These are phyloP conservation scores for Trichophyton equinum DNA, from an alignment of 2,329 filamentous ascomycete species.

Conservation along the genomic window DNA sequence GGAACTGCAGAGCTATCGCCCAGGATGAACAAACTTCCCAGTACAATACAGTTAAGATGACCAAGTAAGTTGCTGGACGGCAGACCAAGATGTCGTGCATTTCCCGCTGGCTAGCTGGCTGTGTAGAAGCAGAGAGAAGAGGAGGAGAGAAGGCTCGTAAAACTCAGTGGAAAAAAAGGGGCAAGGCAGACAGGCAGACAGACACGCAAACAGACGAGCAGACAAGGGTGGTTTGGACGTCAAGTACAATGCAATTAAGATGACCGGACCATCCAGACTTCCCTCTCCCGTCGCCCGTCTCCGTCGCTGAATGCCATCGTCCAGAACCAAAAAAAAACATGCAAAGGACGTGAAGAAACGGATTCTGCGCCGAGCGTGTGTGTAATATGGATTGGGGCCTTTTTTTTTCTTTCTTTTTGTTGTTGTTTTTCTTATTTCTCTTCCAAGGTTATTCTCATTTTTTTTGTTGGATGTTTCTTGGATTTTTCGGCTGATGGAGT, in stretches of 20 bases:
- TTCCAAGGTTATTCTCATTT: not conserved
- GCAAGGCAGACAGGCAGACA: not conserved
- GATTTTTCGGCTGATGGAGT: not conserved
- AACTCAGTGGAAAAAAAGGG: not conserved
- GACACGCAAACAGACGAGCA: not conserved
- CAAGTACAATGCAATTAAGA: conserved; percentile 1
- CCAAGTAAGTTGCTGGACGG: conserved; percentile 13
- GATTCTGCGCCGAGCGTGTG: too few relatives aligned
- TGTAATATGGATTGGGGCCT: not conserved
- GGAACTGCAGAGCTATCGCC: not conserved
- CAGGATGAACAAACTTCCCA: conserved; percentile 9
- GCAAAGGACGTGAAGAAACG: not conserved
- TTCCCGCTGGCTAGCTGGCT: not conserved
- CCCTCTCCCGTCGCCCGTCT: too few relatives aligned
- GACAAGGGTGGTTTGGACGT: not conserved
- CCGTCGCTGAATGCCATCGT: too few relatives aligned
- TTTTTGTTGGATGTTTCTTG: not conserved
- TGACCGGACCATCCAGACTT: not conserved
- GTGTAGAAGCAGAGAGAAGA: not conserved
- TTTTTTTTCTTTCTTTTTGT: too few relatives aligned
- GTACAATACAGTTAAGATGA: conserved; percentile 29
- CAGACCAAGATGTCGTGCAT: not conserved
- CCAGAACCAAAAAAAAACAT: not conserved
- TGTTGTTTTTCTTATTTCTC: not conserved
- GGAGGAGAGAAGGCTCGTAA: not conserved